Evolutionary conservation across 768 basidiomycete species (phyloP), one percentile per base, ranked within the genome.

Genomic region (Asterophora lycoperdoides): DNA sequence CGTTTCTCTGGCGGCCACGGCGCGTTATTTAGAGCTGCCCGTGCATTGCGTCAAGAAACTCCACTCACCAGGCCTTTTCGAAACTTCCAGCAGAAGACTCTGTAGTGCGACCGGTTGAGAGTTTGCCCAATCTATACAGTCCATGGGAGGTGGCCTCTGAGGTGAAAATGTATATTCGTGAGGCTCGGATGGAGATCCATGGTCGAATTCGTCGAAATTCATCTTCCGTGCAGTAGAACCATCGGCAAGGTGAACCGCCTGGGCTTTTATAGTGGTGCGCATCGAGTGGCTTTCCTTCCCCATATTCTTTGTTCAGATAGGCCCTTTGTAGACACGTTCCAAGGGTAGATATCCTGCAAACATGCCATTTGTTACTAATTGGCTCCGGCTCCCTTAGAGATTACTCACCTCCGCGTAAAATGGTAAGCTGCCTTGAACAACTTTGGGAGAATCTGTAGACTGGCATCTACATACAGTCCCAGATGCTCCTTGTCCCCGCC

Each of bases 191-290:
- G 41, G 44, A 15, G 46, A 42, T 1, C 42, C 11, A 29, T 38
- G 15, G 2, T 55, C 53, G 20, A 47, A 40, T 26, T 55, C 53
- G 19, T 55, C 53, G 11, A 55, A 35, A 28, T 55, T 45, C 53
- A 55, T 55, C 20, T 46, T 40, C 5, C 32, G 41, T 15, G 41
- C 35, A 7, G 38, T 35, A 13, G 17, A 28, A 35, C 32, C 18
- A 35, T 23, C 41, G 2, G 48, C 34, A 26, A 17, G 7, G 29
- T 23, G 33, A 43, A 23, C 33, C 5, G 33, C 33, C 30, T 47
- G 49, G n/a, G 53, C 11, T 32, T 51, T 50, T 50, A 44, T 50
- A 48, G 18, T 37, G 38, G 42, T 5, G 14, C 41, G 41, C 4
- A 18, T 11, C 26, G 35, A 39, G 49, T 55, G 49, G 45, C 49